Evolutionary conservation across 2,329 filamentous ascomycete species (phyloP), one percentile per base, ranked within the genome.

Genomic region (Alternaria triticina): DNA sequence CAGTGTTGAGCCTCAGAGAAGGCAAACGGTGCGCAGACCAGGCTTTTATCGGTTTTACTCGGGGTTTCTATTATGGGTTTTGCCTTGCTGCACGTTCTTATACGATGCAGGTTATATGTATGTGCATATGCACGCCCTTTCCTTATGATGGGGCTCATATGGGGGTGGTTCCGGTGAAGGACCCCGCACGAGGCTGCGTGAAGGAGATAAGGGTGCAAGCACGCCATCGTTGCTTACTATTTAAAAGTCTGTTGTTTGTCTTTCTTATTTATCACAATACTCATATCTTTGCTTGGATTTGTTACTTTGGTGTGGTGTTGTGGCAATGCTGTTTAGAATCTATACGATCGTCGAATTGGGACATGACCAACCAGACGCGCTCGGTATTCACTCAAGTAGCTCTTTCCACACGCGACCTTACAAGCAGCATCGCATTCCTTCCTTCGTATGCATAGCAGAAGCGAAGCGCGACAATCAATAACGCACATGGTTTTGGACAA

Each of bases 121-220:
- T 33, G 15, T 54, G 33, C 30, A 52, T 23, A 52, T 27, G 57
- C 17, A 40, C 22, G 57, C 28, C 33, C 22, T 23, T 46, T 55
- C 11, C 11, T 12, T n/a, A n/a, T n/a, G n/a, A n/a, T 40, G 15
- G 36, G n/a, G 36, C 36, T 40, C 36, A 0, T 40, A n/a, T 1
- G 17, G 15, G 36, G 36, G 36, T 40, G 23, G 22, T 12, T 30
- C 50, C 50, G 57, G 57, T 59, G 43, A 59, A 28, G 10, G n/a
- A 45, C 59, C 61, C 61, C 61, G 49, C 55, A 62, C 59, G 17
- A 57, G 46, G 54, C 54, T 62, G 54, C 25, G 15, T 36, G 28
- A 12, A 27, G 11, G 23, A 40, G 44, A 57, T 57, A 36, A 57
- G 54, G 27, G 13, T 13, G 3, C 11, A 2, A 44, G 51, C 33